Evolutionary conservation across 345 rosid genomes (phyloP).

Genomic region (Lumnitzera racemosa): DNA sequence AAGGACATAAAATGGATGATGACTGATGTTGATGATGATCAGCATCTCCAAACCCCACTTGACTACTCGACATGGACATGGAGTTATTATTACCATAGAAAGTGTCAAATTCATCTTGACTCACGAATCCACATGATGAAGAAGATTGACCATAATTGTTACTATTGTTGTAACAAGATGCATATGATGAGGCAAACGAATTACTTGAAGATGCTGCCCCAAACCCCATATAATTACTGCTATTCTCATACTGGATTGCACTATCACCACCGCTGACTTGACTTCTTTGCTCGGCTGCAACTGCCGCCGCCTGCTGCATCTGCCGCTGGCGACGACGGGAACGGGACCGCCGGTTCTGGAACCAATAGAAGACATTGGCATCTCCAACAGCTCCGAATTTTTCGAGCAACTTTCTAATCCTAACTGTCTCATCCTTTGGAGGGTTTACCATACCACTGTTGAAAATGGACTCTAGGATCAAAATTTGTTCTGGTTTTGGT

Average conservation of each 20-base stretch:
- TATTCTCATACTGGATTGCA: conserved; percentile 34
- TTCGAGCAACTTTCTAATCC: conserved; percentile 82
- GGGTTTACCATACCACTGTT: conserved; percentile 99
- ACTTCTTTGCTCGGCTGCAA: conserved; percentile 18
- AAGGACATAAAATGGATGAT: conserved; percentile 40
- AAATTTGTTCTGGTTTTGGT: conserved; percentile 96
- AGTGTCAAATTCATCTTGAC: too few species aligned
- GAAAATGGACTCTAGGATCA: conserved; percentile 96
- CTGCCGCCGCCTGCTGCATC: conserved; percentile 53
- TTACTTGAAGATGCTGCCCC: too few species aligned
- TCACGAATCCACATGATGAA: too few species aligned
- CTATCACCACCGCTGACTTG: conserved; percentile 12
- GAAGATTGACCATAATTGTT: neutral
- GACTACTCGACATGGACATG: conserved; percentile 41
- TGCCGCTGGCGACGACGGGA: conserved; percentile 95
- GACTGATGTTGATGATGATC: conserved; percentile 38
- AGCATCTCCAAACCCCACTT: conserved; percentile 60
- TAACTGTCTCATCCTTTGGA: conserved; percentile 89
- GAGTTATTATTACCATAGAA: conserved; percentile 30
- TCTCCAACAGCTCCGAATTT: conserved; percentile 91
- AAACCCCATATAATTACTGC: conserved; percentile 1
- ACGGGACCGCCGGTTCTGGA: conserved; percentile 92
- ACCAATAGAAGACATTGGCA: conserved; percentile 99
- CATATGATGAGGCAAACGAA: too few species aligned
- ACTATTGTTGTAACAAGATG: neutral